These are phyloP conservation scores for Periconia sp. DNA, from an alignment of 2,329 filamentous ascomycete species.

Conservation along the genomic window DNA sequence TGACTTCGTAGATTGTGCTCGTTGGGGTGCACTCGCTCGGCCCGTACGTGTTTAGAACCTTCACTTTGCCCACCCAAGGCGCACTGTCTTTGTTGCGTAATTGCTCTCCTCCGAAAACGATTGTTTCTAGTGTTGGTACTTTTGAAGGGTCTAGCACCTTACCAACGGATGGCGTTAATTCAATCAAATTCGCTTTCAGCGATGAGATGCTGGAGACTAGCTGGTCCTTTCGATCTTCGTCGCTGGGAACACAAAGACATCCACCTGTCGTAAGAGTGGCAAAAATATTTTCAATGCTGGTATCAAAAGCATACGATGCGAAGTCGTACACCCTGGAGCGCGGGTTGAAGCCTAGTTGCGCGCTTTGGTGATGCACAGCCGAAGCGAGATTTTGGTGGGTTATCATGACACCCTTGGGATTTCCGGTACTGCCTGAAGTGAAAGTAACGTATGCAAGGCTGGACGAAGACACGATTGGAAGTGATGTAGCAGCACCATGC, in stretches of 20 bases:
- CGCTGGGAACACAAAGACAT: background rate
- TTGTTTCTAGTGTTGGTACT: too few relatives aligned
- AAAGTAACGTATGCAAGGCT: slow-evolving; percentile 70
- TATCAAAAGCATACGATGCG: background rate
- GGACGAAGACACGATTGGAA: background rate
- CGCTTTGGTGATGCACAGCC: slow-evolving; percentile 49
- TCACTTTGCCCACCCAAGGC: too few relatives aligned
- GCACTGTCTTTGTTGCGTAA: background rate
- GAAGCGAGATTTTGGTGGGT: slow-evolving; percentile 13
- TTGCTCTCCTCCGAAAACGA: too few relatives aligned
- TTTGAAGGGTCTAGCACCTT: too few relatives aligned
- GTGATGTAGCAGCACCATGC: background rate
- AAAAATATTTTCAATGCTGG: background rate
- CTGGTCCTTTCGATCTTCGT: slow-evolving; percentile 50
- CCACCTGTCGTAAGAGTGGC: background rate
- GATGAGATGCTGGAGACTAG: slow-evolving; percentile 28
- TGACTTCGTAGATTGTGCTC: background rate
- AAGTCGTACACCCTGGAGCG: slow-evolving; percentile 44
- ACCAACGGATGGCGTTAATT: too few relatives aligned
- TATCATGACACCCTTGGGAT: slow-evolving; percentile 54
- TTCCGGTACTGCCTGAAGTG: slow-evolving; percentile 55
- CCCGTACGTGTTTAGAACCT: too few relatives aligned
- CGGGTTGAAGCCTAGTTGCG: slow-evolving; percentile 40
- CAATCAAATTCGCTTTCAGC: too few relatives aligned
- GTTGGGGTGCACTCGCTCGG: background rate